Evolutionary conservation across 805 yeast species (phyloP), one percentile per base, ranked within the genome.

Genomic region (Scheffersomyces amazonensis): DNA sequence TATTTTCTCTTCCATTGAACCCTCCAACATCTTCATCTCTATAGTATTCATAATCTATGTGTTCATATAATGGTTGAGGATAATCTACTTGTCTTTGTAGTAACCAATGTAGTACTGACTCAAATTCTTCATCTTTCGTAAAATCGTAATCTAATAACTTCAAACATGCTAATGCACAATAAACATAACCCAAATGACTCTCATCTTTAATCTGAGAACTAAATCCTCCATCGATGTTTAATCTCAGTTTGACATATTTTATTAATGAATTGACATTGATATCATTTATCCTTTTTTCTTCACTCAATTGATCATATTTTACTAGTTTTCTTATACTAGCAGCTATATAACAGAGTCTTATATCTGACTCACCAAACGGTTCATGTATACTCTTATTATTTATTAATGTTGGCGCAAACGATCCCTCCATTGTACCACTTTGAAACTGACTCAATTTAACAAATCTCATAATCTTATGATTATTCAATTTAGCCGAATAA

Each of bases 171-270:
- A 90, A 49, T 0, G 86, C 96, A 62, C 97, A 90, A 52, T 79
- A 91, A 0, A 96, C 84, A 42, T 85, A 71, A 0, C 98, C 99
- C 6, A 88, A 81, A 61, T 91, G 97, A 2, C 89, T 69, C 57
- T 91, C 99, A 11, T 68, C 61, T 27, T 54, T 52, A 3, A 64
- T 58, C 6, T 43, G 32, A 17, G 75, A 73, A 4, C 90, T 84
- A 32, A 87, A 60, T 0, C 96, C 97, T 1, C 97, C 97, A 50
- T 75, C 80, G 47, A 60, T 71, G 38, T 52, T 56, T 19, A 61
- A 41, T 29, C 66, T 40, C 6, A 34, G 38, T 3, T 53, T 29
- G 5, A 69, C 47, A 52, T 69, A 80, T 0, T 42, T 39, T 3
- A 54, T 53, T 21, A 85, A 52, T 3, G 41, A 43, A 0, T 50